Evolutionary conservation across 1,284 basidiomycete species (phyloP).

Genomic region (Lentinula novae-zelandiae): DNA sequence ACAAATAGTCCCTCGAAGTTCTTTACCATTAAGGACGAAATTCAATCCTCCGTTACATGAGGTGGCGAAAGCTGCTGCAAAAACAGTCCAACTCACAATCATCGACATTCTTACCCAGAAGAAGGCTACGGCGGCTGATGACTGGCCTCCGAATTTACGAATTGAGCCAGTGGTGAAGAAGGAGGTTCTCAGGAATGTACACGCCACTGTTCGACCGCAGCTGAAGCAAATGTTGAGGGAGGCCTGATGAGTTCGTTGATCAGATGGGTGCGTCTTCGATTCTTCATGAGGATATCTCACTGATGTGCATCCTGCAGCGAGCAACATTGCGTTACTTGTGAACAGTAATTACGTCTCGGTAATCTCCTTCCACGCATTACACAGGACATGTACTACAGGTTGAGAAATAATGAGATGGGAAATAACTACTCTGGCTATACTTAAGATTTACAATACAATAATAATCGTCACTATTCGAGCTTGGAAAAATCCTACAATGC

Average conservation of each 20-base stretch:
- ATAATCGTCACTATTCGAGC: not conserved
- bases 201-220: conserved; percentile 8
- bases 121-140: not conserved
- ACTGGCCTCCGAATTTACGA: conserved; percentile 12
- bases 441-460: not conserved
- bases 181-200: conserved; percentile 10
- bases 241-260: not conserved
- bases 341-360: too few relatives aligned
- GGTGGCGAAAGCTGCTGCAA: not conserved
- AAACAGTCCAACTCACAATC: not conserved
- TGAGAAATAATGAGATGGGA: not conserved
- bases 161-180: conserved; percentile 13
- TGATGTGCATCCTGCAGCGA: not conserved
- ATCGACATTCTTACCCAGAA: conserved; percentile 1
- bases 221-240: conserved; percentile 14
- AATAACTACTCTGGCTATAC: not conserved
- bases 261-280: not conserved
- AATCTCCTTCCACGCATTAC: too few relatives aligned
- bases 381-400: too few relatives aligned
- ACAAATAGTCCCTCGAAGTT: not conserved
- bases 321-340: too few relatives aligned
- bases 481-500: not conserved
- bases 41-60: conserved; percentile 4
- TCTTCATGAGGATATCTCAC: not conserved
- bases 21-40: not conserved